Conservation (phyloP, 305 asterid genomes). For the Nicotiana rustica region DNA sequence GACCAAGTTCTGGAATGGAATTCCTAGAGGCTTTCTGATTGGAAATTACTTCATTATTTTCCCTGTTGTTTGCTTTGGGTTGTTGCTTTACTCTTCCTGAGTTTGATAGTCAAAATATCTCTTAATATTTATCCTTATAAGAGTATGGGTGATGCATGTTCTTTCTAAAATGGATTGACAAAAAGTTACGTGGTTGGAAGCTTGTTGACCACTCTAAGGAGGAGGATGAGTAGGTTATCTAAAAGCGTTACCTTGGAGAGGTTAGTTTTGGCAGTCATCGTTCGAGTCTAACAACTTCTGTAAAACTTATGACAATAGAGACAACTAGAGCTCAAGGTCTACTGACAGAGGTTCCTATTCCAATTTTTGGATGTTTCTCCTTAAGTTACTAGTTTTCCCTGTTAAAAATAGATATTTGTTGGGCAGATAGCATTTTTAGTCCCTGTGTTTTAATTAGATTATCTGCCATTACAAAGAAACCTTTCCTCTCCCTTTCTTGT, state of each 20-base stretch:
- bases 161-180: constrained; percentile 3
- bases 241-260: background rate
- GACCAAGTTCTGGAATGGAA: background rate
- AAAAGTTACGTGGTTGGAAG: constrained; percentile 1
- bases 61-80: background rate
- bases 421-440: no score
- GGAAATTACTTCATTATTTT: constrained; percentile 2
- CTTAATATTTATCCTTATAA: background rate
- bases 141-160: constrained; percentile 10
- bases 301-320: background rate
- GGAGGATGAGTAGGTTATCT: background rate
- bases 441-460: no score
- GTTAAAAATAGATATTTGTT: constrained; percentile 6
- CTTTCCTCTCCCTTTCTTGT: no score
- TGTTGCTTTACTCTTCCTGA: background rate
- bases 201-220: background rate
- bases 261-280: constrained; percentile 7
- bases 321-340: constrained; percentile 5
- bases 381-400: constrained; percentile 6
- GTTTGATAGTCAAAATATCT: constrained; percentile 2
- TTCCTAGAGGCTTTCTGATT: background rate
- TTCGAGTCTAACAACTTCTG: constrained; percentile 15
- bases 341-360: constrained; percentile 11
- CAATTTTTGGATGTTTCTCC: constrained; percentile 2
- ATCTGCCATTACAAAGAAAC: no score